Conservation (phyloP, 208 protist genomes). For the Porcisia hertigi region DNA sequence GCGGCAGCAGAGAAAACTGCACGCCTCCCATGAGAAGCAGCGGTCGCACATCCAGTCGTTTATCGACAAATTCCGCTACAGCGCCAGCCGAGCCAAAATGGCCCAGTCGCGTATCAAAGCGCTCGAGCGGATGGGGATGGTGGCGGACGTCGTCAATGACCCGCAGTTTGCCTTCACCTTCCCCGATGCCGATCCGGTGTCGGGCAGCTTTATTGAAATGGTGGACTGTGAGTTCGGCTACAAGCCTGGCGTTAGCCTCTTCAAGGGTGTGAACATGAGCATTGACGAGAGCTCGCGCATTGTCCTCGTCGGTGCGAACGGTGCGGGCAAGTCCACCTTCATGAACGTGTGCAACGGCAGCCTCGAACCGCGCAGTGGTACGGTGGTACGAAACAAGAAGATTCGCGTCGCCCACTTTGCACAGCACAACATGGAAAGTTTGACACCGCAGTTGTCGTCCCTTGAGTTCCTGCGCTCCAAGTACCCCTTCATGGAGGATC, state of each 20-base stretch:
- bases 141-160: constrained; percentile 87
- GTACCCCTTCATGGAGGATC: constrained; percentile 84
- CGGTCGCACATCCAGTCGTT: constrained; percentile 93
- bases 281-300: constrained; percentile 88
- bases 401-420: constrained; percentile 90
- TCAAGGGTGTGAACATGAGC: constrained; percentile 93
- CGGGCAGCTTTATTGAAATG: constrained; percentile 82
- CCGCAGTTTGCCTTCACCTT: constrained; percentile 92
- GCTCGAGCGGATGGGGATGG: constrained; percentile 90
- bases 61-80: constrained; percentile 94
- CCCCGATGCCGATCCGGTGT: constrained; percentile 80
- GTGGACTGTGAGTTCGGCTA: constrained; percentile 94
- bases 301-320: constrained; percentile 92
- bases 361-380: constrained; percentile 81
- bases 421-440: constrained; percentile 94
- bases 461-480: constrained; percentile 88
- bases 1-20: constrained; percentile 87
- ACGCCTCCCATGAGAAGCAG: constrained; percentile 91
- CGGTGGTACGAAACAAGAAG: constrained; percentile 86
- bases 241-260: constrained; percentile 79
- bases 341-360: constrained; percentile 91
- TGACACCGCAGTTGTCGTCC: constrained; percentile 91
- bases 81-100: constrained; percentile 90
- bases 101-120: constrained; percentile 95
- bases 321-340: constrained; percentile 95